Evolutionary conservation across 345 rosid genomes (phyloP).

Genomic region (Camelina sativa): DNA sequence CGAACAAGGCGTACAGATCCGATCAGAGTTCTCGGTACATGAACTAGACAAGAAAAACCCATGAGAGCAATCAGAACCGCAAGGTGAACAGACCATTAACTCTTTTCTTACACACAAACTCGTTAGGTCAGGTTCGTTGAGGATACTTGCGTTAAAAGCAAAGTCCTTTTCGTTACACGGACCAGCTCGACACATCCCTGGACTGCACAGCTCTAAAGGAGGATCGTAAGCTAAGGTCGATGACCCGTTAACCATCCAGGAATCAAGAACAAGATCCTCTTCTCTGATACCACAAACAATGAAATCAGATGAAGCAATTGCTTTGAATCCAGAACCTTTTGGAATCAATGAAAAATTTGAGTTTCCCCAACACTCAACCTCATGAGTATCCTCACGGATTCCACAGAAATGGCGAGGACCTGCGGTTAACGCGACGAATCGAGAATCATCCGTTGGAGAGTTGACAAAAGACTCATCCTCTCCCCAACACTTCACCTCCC

Average conservation of each 20-base stretch:
- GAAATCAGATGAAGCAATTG: slow-evolving; percentile 88
- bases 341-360: slow-evolving; percentile 65
- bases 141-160: slow-evolving; percentile 82
- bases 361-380: slow-evolving; percentile 86
- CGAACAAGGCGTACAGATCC: slow-evolving; percentile 83
- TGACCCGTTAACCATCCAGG: slow-evolving; percentile 69
- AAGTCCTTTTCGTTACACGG: slow-evolving; percentile 63
- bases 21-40: slow-evolving; percentile 66
- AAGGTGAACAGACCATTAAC: slow-evolving; percentile 72
- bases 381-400: slow-evolving; percentile 79
- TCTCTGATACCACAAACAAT: slow-evolving; percentile 81
- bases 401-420: slow-evolving; percentile 86
- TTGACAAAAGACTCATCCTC: slow-evolving; percentile 44
- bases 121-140: slow-evolving; percentile 75
- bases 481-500: slow-evolving; percentile 75
- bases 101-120: slow-evolving; percentile 71
- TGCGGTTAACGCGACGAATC: slow-evolving; percentile 65
- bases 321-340: slow-evolving; percentile 71
- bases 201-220: slow-evolving; percentile 88
- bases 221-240: slow-evolving; percentile 61
- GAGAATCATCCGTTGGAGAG: slow-evolving; percentile 43
- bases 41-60: slow-evolving; percentile 85
- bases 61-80: slow-evolving; percentile 73
- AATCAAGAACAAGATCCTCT: slow-evolving; percentile 83
- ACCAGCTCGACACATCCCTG: slow-evolving; percentile 69